Percentiles rank a stretch among this genome's conserved stretches.
phyloP scores from a whole-genome alignment of 2,329 filamentous ascomycete genomes.

The Cladosporium halotolerans region DNA sequence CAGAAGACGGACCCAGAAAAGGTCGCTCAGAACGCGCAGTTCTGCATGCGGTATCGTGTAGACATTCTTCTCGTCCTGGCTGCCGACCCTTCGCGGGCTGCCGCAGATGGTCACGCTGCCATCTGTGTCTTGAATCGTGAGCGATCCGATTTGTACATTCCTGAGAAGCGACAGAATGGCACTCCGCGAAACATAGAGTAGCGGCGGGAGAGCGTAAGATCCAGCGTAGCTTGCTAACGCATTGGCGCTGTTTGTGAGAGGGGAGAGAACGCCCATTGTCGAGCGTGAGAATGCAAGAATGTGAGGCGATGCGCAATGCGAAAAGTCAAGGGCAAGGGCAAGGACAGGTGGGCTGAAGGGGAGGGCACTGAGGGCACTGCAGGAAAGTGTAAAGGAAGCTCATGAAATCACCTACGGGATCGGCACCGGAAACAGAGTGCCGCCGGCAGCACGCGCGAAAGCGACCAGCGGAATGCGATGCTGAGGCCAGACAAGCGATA shows the following conservation, averaged over 20 bases:
- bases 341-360: not conserved
- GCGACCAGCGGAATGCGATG: not conserved
- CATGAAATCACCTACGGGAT: not conserved
- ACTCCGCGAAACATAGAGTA: conserved; percentile 41
- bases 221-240: conserved; percentile 38
- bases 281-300: not conserved
- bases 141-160: conserved; percentile 41
- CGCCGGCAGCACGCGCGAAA: not conserved
- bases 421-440: not conserved
- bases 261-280: conserved; percentile 30
- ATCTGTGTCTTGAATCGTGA: conserved; percentile 40
- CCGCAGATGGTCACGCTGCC: conserved; percentile 39
- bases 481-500: too few species aligned
- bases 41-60: conserved; percentile 44
- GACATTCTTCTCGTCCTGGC: conserved; percentile 34
- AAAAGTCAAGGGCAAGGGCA: not conserved
- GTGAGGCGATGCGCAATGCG: not conserved
- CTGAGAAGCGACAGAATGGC: conserved; percentile 41
- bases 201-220: conserved; percentile 42
- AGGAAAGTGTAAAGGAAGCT: not conserved
- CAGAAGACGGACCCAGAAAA: conserved; percentile 64
- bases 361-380: not conserved
- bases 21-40: conserved; percentile 56
- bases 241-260: conserved; percentile 33
- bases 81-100: conserved; percentile 32